Evolutionary conservation across 2,329 filamentous ascomycete species (phyloP).

Genomic region (Esteya vermicola): DNA sequence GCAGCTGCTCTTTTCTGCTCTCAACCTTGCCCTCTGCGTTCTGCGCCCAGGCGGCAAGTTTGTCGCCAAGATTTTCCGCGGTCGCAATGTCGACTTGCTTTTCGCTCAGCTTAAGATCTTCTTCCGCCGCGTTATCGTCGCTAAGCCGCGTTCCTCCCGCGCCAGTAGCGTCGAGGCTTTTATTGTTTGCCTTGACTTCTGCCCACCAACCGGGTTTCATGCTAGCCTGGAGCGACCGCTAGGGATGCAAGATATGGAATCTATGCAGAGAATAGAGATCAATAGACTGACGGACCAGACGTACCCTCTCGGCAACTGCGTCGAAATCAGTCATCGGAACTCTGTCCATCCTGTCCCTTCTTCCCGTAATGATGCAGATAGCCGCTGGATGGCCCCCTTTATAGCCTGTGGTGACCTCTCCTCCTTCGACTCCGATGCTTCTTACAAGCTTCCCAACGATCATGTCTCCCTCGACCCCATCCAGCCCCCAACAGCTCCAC

Average conservation of each 20-base stretch:
- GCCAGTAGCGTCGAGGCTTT: conserved; percentile 96
- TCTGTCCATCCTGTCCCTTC: too few relatives aligned
- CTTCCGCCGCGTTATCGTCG: conserved; percentile 75
- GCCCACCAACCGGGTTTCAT: conserved; percentile 60
- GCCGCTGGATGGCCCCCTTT: conserved; percentile 84
- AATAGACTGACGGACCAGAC: too few relatives aligned
- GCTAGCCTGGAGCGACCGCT: conserved; percentile 64
- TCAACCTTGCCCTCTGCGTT: conserved; percentile 87
- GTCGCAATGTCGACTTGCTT: conserved; percentile 86
- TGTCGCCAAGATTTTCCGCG: conserved; percentile 94
- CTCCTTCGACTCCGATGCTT: conserved; percentile 89
- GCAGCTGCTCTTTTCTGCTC: conserved; percentile 82
- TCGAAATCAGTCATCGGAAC: conserved; percentile 16
- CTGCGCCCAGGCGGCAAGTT: conserved; percentile 81
- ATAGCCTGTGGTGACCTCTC: conserved; percentile 94
- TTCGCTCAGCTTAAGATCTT: conserved; percentile 90
- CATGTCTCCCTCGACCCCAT: conserved; percentile 81
- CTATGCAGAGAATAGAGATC: too few relatives aligned
- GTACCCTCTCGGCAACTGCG: background rate
- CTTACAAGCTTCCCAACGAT: conserved; percentile 76
- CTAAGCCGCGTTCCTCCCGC: conserved; percentile 87
- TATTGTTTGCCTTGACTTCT: conserved; percentile 84
- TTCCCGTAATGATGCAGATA: conserved; percentile 5
- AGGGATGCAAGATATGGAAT: conserved; percentile 37
- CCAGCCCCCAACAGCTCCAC: conserved; percentile 89